Base-by-base conservation (phyloP, 2,329 filamentous ascomycete species). In the Bimuria novae-zelandiae region DNA sequence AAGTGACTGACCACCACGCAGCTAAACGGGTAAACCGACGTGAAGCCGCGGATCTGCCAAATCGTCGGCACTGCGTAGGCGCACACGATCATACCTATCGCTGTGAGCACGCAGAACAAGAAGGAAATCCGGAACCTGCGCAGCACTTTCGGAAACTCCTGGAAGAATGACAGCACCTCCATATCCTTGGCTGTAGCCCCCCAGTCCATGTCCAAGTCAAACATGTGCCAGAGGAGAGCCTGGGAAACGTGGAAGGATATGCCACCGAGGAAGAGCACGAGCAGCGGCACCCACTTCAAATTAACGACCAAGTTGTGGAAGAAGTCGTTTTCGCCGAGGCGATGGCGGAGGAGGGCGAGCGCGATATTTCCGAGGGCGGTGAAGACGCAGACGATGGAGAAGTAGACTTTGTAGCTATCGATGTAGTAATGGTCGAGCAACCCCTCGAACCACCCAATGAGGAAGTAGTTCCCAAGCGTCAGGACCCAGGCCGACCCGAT, bases 141-240 rank as follows among this genome's bases (percentile, higher is more conserved):
- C 45, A 93, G 71, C 35, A 95, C 89, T 69, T 88, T 89, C 29
- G 88, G 88, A 16, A 92, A 84, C 70, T 94, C 90, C 55, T 90
- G 88, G 76, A 92, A 93, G 76, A 95, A 95, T 73, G 90, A 89
- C 22, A 88, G 87, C 67, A 88, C 86, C 64, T 91, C 88, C 44
- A 84, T 84, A 76, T 96, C 91, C 76, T 95, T 95, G 35, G 86
- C 83, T 0, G 91, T 95, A 1, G 90, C 86, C 45, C 90, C 90
- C 90, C 90, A 94, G 3, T 84, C 84, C 87, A 94, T 93, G 75
- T 94, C 83, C 68, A 93, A 85, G 76, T 89, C 85, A 70, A 94
- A 89, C 84, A 94, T 90, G 77, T 95, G 91, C 4, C 86, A 82
- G 40, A 94, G 75, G 29, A 96, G 79, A 1, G 90, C 90, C 71